Percentiles rank a stretch among this genome's conserved stretches.
phyloP scores from a whole-genome alignment of 371 early-diverging fungal species.

The Mortierella sp. region DNA sequence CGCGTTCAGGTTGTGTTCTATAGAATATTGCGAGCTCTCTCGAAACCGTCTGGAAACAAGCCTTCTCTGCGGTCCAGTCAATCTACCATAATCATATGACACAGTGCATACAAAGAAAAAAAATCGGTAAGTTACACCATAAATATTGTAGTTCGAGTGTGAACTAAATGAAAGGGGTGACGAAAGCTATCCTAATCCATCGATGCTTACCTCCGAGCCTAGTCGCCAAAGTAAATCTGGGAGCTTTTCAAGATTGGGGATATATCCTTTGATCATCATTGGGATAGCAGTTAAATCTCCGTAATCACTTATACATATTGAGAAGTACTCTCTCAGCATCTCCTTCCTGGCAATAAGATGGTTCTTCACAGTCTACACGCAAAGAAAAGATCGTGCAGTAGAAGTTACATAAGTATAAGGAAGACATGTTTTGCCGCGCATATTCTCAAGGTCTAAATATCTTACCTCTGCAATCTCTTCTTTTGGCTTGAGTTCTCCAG shows the following conservation, averaged over 20 bases:
- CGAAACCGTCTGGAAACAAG: constrained; percentile 80
- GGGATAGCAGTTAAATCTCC: constrained; percentile 81
- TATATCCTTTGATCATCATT: constrained; percentile 81
- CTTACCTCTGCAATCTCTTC: constrained; percentile 70
- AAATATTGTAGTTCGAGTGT: too few relatives aligned
- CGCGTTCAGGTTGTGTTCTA: constrained; percentile 71
- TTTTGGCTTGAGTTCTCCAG: constrained; percentile 62
- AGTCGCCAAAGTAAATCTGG: constrained; percentile 86
- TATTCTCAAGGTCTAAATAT: background rate
- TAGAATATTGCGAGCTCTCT: constrained; percentile 86
- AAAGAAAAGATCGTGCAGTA: background rate
- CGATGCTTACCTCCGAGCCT: constrained; percentile 73
- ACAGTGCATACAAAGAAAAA: too few relatives aligned
- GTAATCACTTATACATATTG: constrained; percentile 71
- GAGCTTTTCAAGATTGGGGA: constrained; percentile 85
- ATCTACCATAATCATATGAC: constrained; percentile 61
- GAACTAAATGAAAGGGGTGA: too few relatives aligned
- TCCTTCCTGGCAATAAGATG: constrained; percentile 70
- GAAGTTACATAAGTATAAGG: background rate
- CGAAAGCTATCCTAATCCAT: too few relatives aligned
- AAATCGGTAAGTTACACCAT: too few relatives aligned
- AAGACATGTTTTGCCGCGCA: background rate
- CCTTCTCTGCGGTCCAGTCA: constrained; percentile 86
- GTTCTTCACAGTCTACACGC: constrained; percentile 65
- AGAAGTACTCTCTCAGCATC: constrained; percentile 92